Percentiles rank a stretch among this genome's conserved stretches.
phyloP scores from a whole-genome alignment of 495 filamentous ascomycete species.

The Talaromyces thailandensis region DNA sequence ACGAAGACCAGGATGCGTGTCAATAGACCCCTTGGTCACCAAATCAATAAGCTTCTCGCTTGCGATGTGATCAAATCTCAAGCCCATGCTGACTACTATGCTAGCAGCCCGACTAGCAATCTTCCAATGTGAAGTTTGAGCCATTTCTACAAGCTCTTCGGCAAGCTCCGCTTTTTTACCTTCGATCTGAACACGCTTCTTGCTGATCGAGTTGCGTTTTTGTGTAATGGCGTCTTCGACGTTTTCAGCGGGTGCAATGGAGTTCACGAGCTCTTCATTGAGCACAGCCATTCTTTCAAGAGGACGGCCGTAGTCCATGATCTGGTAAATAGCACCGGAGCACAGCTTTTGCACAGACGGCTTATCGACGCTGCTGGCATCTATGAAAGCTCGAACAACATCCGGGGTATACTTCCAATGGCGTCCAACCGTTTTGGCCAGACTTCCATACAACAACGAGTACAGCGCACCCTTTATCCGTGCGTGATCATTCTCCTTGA shows the following conservation, averaged over 20 bases:
- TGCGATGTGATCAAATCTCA: slow-evolving; percentile 82
- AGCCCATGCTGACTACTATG: slow-evolving; percentile 77
- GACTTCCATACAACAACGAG: slow-evolving; percentile 75
- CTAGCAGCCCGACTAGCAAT: slow-evolving; percentile 80
- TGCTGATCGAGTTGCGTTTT: slow-evolving; percentile 59
- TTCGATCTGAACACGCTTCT: slow-evolving; percentile 68
- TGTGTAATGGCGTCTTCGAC: slow-evolving; percentile 53
- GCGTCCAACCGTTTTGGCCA: slow-evolving; percentile 76
- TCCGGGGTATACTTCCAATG: slow-evolving; percentile 90
- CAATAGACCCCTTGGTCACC: slow-evolving; percentile 75
- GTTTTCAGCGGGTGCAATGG: slow-evolving; percentile 64
- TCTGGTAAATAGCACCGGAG: slow-evolving; percentile 65
- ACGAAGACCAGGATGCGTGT: slow-evolving; percentile 80
- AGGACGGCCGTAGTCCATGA: slow-evolving; percentile 84
- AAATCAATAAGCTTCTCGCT: slow-evolving; percentile 74
- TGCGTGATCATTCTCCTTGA: slow-evolving; percentile 73
- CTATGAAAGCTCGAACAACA: slow-evolving; percentile 79
- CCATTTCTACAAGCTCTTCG: slow-evolving; percentile 68
- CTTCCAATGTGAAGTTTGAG: slow-evolving; percentile 86
- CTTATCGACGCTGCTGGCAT: slow-evolving; percentile 83
- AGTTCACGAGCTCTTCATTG: slow-evolving; percentile 61
- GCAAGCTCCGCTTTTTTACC: slow-evolving; percentile 73
- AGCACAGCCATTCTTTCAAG: slow-evolving; percentile 80
- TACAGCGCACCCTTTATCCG: slow-evolving; percentile 92
- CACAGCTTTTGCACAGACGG: slow-evolving; percentile 89